Percentiles rank a stretch among this genome's conserved stretches.
Conservation (phyloP, 1,139 yeast genomes). For the Diutina ranongensis region DNA sequence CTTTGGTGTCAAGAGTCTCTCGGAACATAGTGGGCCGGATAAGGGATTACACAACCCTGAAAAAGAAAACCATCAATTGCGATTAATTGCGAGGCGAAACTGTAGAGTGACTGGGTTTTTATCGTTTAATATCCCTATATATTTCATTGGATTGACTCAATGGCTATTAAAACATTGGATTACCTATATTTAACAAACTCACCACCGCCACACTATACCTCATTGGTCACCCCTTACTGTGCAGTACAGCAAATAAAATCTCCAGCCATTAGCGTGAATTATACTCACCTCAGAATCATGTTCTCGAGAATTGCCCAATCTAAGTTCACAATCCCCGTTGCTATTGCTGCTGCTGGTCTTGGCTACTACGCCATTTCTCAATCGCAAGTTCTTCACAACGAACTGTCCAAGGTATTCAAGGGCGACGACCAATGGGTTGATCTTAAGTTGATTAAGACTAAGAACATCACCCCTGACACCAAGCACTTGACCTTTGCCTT, state of each 20-base stretch:
- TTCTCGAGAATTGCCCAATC: background rate
- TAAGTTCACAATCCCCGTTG: conserved; percentile 1
- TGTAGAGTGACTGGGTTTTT: no score
- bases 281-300: no score
- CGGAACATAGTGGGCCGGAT: no score
- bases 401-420: conserved; percentile 43
- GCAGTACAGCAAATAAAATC: background rate
- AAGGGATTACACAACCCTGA: no score
- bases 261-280: background rate
- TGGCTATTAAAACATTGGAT: no score
- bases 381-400: conserved; percentile 28
- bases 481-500: conserved; percentile 64
- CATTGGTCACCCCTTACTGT: background rate
- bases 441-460: conserved; percentile 50
- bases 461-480: conserved; percentile 50
- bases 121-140: no score
- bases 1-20: no score
- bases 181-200: no score
- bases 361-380: conserved; percentile 31
- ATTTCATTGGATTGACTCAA: no score
- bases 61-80: no score
- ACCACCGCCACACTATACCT: background rate
- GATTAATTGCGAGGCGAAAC: no score
- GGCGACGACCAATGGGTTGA: conserved; percentile 78
- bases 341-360: conserved; percentile 28